A percentile compares a stretch with the other conserved stretches of the same genome.
phyloP scores from a whole-genome alignment of 495 filamentous ascomycete species.

The Penicillium longicatenatum region DNA sequence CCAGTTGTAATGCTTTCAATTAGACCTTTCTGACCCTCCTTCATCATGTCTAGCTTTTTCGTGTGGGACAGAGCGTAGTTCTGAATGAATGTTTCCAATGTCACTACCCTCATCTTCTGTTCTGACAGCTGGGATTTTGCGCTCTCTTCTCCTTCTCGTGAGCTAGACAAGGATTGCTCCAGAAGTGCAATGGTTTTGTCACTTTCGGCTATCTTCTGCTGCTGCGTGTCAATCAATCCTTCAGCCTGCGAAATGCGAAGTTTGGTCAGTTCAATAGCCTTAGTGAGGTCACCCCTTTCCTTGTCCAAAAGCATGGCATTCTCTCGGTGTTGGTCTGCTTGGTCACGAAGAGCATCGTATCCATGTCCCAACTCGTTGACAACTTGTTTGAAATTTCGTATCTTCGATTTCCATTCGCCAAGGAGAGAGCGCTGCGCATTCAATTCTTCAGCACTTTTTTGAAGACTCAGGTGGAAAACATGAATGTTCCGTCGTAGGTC shows the following conservation, averaged over 20 bases:
- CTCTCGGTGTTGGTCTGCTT: constrained; percentile 27
- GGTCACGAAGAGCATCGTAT: constrained; percentile 33
- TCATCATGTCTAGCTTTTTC: constrained; percentile 26
- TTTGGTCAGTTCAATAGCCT: constrained; percentile 27
- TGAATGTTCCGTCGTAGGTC: constrained; percentile 24
- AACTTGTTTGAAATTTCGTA: constrained; percentile 35
- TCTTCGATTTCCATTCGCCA: constrained; percentile 36
- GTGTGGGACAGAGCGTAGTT: constrained; percentile 29
- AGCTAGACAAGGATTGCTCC: constrained; percentile 22
- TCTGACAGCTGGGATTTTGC: constrained; percentile 25
- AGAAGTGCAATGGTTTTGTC: constrained; percentile 19
- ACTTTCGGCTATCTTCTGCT: constrained; percentile 15
- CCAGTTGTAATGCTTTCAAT: constrained; percentile 21
- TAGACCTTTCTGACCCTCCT: constrained; percentile 29
- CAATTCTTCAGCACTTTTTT: constrained; percentile 20
- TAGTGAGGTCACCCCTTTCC: constrained; percentile 30
- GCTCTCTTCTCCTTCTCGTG: constrained; percentile 17
- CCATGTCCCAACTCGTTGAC: constrained; percentile 39
- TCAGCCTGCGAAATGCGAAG: constrained; percentile 22
- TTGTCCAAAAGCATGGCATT: constrained; percentile 20
- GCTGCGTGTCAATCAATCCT: constrained; percentile 16
- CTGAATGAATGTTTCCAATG: constrained; percentile 40
- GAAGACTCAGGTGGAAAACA: constrained; percentile 14
- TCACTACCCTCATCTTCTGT: constrained; percentile 30
- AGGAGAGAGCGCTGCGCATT: constrained; percentile 23